A percentile compares a stretch with the other conserved stretches of the same genome.
phyloP scores from a whole-genome alignment of 2,329 filamentous ascomycete species.

The Monosporascus sp. region DNA sequence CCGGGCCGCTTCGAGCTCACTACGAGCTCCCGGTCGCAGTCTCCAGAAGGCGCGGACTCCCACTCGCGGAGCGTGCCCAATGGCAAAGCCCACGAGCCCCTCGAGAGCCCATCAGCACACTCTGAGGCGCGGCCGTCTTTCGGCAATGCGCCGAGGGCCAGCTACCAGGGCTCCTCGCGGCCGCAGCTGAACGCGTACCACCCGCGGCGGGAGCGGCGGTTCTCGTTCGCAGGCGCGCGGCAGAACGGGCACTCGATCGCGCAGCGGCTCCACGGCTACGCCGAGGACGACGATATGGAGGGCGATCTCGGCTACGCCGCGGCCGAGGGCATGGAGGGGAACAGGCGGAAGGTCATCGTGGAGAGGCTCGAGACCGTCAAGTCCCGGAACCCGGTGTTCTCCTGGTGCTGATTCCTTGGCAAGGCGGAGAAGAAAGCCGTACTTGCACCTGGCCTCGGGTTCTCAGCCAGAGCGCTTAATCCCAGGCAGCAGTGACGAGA shows the following conservation, averaged over 20 bases:
- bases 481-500: neutral
- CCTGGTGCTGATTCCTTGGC: slow-evolving; percentile 67
- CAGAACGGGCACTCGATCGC: slow-evolving; percentile 47
- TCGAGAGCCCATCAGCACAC: slow-evolving; percentile 12
- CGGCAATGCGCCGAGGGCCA: slow-evolving; percentile 19
- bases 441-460: neutral
- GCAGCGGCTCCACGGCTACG: slow-evolving; percentile 44
- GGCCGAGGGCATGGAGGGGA: slow-evolving; percentile 88
- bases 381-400: slow-evolving; percentile 91
- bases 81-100: slow-evolving; percentile 21
- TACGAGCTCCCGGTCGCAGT: slow-evolving; percentile 36
- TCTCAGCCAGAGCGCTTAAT: neutral
- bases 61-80: slow-evolving; percentile 14
- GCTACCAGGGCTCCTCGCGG: slow-evolving; percentile 38
- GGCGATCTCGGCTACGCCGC: slow-evolving; percentile 93
- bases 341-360: slow-evolving; percentile 90
- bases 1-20: slow-evolving; percentile 69
- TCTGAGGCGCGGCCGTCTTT: slow-evolving; percentile 8
- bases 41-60: slow-evolving; percentile 30
- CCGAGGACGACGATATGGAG: slow-evolving; percentile 67
- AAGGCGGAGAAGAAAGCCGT: neutral
- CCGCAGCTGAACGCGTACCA: slow-evolving; percentile 38
- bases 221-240: slow-evolving; percentile 43
- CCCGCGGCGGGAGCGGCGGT: slow-evolving; percentile 45
- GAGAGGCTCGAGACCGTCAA: slow-evolving; percentile 95